phyloP scores from a whole-genome alignment of 2,329 filamentous ascomycete genomes.

The Mariannaea sp. region DNA sequence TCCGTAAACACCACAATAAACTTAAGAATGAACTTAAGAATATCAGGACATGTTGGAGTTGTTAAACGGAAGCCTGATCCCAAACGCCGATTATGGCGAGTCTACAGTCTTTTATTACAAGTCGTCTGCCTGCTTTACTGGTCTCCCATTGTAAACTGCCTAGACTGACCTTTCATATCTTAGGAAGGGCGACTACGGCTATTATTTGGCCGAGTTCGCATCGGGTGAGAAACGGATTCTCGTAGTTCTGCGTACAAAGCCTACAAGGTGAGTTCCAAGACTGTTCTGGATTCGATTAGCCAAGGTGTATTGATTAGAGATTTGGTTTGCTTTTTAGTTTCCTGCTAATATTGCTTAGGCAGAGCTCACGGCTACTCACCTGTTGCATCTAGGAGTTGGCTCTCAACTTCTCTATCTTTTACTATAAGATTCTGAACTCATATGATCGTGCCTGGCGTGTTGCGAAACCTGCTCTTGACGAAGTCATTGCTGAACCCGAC shows the following conservation, averaged over 20 bases:
- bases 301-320: conserved; percentile 17
- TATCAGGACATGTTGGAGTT: conserved; percentile 96
- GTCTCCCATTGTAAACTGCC: conserved; percentile 14
- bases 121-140: conserved; percentile 73
- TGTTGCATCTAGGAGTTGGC: background rate
- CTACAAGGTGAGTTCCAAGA: conserved; percentile 91
- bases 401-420: background rate
- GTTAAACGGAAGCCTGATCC: conserved; percentile 89
- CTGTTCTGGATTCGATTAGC: conserved; percentile 53
- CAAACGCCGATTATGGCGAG: conserved; percentile 94
- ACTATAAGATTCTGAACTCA: background rate
- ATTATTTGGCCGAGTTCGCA: conserved; percentile 92
- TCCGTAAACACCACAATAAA: conserved; percentile 97
- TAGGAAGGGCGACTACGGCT: conserved; percentile 98
- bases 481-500: background rate
- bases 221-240: conserved; percentile 90
- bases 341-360: background rate
- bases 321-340: background rate
- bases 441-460: background rate
- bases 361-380: background rate
- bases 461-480: background rate
- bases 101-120: conserved; percentile 99
- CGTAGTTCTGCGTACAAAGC: conserved; percentile 89
- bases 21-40: conserved; percentile 97
- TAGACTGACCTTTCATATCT: conserved; percentile 52